phyloP scores from a whole-genome alignment of 2,329 filamentous ascomycete genomes.

The Trichoderma harzianum region DNA sequence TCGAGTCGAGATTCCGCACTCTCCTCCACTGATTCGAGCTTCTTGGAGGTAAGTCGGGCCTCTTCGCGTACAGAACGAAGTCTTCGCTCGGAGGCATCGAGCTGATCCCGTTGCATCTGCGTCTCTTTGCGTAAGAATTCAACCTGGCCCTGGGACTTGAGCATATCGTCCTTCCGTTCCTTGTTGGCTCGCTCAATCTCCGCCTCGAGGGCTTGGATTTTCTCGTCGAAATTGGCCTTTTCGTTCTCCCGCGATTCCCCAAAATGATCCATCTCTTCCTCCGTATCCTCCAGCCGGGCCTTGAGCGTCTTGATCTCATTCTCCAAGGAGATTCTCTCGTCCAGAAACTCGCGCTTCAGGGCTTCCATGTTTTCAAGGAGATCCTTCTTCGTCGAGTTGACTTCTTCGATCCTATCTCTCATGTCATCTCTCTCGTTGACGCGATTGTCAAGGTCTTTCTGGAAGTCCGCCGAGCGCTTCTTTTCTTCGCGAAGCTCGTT shows the following conservation, averaged over 20 bases:
- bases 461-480: constrained; percentile 61
- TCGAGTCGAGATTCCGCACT: constrained; percentile 49
- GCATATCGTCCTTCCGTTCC: constrained; percentile 53
- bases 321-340: constrained; percentile 79
- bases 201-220: constrained; percentile 62
- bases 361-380: constrained; percentile 93
- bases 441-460: constrained; percentile 64
- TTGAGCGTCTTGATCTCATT: constrained; percentile 74
- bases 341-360: constrained; percentile 80
- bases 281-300: constrained; percentile 77
- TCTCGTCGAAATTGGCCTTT: constrained; percentile 66
- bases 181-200: constrained; percentile 65
- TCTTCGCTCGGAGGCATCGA: constrained; percentile 56
- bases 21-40: constrained; percentile 50
- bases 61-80: constrained; percentile 55
- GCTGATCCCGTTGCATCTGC: constrained; percentile 56
- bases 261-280: constrained; percentile 86
- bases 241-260: constrained; percentile 82
- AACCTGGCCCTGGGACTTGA: constrained; percentile 60
- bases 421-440: constrained; percentile 57
- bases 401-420: constrained; percentile 74
- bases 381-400: constrained; percentile 87
- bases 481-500: constrained; percentile 72
- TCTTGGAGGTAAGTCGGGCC: constrained; percentile 48
- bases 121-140: constrained; percentile 61